Evolutionary conservation across 73 alveolate species (phyloP), one percentile per base, ranked within the genome.

Genomic region (Symbiodinium pilosum): DNA sequence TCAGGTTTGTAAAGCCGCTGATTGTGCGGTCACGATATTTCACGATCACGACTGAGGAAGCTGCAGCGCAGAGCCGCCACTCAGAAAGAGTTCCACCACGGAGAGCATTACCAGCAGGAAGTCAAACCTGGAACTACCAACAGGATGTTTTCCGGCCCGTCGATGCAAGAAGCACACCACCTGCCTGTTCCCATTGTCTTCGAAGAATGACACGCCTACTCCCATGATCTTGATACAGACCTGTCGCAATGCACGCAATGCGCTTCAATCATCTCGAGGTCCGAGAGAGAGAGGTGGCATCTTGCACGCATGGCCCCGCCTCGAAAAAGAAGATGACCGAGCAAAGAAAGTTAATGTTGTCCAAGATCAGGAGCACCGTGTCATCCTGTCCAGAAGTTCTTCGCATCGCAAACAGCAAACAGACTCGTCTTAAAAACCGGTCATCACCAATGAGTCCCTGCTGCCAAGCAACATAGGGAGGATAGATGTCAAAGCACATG

Each of bases 401-500:
- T n/a, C n/a, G n/a, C n/a, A n/a, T n/a, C n/a, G n/a, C n/a, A n/a
- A n/a, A n/a, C n/a, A n/a, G n/a, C n/a, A n/a, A n/a, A n/a, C n/a
- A n/a, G n/a, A n/a, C n/a, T n/a, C n/a, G n/a, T n/a, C n/a, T n/a
- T n/a, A n/a, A n/a, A n/a, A n/a, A n/a, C n/a, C 91, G 36, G 54
- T 18, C 91, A 8, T 36, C 64, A 21, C 51, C 38, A 3, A 39
- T 11, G 14, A 4, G 7, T 28, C 32, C 44, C 32, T 39, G 51
- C 34, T 32, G 42, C 51, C 94, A 41, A 87, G 84, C 59, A 43
- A 12, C 94, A 16, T 87, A 87, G 9, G 94, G 94, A 18, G 94
- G 94, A 64, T 87, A 87, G 86, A 87, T 87, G 69, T 87, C 94
- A 36, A 87, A 87, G 86, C 94, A 87, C 94, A 87, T 87, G 94